Percentiles rank a stretch among this genome's conserved stretches.
phyloP scores from a whole-genome alignment of 2,329 filamentous ascomycete species.

The Rhexocercosporidium sp. region DNA sequence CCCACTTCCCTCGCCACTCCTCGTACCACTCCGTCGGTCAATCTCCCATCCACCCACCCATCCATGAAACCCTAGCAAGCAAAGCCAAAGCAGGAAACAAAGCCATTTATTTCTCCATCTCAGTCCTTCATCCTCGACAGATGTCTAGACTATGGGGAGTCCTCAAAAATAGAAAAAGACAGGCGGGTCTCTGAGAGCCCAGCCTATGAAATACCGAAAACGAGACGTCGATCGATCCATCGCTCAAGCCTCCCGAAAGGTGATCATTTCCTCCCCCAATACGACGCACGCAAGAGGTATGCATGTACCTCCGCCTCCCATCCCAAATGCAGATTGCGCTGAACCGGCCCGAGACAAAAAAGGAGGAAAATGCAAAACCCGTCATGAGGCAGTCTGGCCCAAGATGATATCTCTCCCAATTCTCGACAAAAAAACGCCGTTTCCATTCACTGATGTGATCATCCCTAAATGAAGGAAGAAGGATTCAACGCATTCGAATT shows the following conservation, averaged over 20 bases:
- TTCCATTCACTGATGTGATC: neutral
- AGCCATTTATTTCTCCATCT: too few relatives aligned
- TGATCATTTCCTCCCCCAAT: neutral
- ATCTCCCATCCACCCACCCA: neutral
- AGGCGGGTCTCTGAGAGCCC: too few relatives aligned
- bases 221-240: neutral
- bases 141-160: too few relatives aligned
- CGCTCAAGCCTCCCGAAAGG: slow-evolving; percentile 9
- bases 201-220: neutral
- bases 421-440: neutral
- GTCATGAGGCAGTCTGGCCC: slow-evolving; percentile 5
- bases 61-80: neutral
- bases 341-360: neutral
- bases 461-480: neutral
- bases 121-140: too few relatives aligned
- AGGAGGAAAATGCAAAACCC: neutral
- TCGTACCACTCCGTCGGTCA: too few relatives aligned
- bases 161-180: too few relatives aligned
- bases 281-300: neutral
- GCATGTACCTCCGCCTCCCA: neutral
- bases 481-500: neutral
- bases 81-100: too few relatives aligned
- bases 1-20: too few relatives aligned
- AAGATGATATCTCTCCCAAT: slow-evolving; percentile 4
- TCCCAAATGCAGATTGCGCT: neutral